Evolutionary conservation across 306 rosid genomes (phyloP).

Genomic region (Vachellia pachyceras): DNA sequence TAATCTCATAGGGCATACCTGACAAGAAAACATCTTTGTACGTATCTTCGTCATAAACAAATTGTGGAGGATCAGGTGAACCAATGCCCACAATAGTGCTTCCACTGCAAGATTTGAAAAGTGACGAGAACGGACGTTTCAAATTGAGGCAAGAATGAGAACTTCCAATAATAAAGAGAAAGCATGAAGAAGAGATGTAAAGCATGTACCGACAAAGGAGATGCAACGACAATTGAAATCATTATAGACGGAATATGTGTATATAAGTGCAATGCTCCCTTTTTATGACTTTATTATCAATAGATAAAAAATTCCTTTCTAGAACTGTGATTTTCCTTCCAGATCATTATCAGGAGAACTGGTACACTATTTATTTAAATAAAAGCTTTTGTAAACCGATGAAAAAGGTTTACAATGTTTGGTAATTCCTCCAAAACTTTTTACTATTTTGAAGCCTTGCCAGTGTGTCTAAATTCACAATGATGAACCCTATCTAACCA

Average conservation of each 20-base stretch:
- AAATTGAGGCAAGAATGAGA: neutral
- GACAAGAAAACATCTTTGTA: constrained; percentile 82
- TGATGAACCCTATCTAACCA: neutral
- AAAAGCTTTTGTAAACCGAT: neutral
- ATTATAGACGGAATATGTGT: neutral
- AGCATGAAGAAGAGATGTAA: neutral
- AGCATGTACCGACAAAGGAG: neutral
- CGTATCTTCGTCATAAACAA: constrained; percentile 80
- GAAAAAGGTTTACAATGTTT: neutral
- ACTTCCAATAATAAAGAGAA: neutral
- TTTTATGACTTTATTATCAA: constrained; percentile 3
- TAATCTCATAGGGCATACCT: constrained; percentile 53
- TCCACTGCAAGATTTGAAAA: constrained; percentile 73
- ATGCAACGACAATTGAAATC: neutral
- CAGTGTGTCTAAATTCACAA: neutral
- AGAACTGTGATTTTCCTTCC: neutral
- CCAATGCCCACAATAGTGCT: constrained; percentile 98
- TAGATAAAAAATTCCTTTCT: neutral
- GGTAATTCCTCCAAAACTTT: neutral
- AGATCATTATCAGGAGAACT: neutral
- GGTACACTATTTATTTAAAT: neutral
- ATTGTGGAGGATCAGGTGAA: constrained; percentile 96
- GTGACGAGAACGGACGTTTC: constrained; percentile 5
- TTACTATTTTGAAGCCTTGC: neutral
- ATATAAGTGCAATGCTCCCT: neutral